Evolutionary conservation across 2,329 filamentous ascomycete genomes (phyloP).

Genomic region (Fusarium newnesense): DNA sequence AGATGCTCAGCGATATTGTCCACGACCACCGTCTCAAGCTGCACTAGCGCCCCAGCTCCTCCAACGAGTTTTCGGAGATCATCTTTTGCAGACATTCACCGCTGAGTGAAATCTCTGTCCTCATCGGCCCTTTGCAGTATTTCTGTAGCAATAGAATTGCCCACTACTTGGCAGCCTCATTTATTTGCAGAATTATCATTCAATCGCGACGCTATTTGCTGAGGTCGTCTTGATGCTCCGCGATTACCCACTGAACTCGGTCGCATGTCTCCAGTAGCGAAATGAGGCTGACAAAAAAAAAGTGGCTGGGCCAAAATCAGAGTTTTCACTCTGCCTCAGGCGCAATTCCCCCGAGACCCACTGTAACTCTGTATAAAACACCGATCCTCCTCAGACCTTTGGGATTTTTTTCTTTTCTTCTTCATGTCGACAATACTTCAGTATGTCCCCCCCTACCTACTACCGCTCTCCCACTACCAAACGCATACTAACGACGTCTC

Average conservation of each 20-base stretch:
- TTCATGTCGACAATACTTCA: conserved; percentile 71
- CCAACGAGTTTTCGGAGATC: too few species aligned
- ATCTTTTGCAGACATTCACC: too few species aligned
- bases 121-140: not conserved
- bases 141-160: not conserved
- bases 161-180: not conserved
- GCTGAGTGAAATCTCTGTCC: not conserved
- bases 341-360: not conserved
- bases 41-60: not conserved
- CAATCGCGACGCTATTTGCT: not conserved
- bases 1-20: not conserved
- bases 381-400: conserved; percentile 38
- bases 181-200: not conserved
- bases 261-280: not conserved
- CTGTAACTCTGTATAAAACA: conserved; percentile 21
- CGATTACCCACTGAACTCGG: not conserved
- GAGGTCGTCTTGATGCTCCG: not conserved
- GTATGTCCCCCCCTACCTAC: not conserved
- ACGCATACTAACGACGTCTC: not conserved
- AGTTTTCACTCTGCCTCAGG: conserved; percentile 29
- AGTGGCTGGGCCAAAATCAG: conserved; percentile 19
- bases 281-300: conserved; percentile 18
- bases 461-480: not conserved
- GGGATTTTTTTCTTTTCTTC: conserved; percentile 57
- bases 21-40: not conserved